Evolutionary conservation across 2,329 filamentous ascomycete genomes (phyloP).

Genomic region (Epichloe hybrida): DNA sequence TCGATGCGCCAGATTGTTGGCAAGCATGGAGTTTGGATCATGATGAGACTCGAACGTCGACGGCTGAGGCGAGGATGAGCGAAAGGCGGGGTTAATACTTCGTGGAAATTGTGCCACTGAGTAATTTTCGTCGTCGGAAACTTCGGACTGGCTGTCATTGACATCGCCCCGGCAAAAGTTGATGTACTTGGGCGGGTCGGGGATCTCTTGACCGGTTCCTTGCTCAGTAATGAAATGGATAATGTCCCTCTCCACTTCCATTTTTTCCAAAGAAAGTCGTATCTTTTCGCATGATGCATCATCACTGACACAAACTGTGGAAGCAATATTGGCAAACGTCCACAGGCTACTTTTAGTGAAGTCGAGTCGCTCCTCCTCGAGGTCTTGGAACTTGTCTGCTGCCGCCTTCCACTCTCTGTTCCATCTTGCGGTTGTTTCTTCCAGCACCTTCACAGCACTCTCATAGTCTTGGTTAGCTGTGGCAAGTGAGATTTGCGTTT

Average conservation of each 20-base stretch:
- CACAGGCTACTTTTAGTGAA: slow-evolving; percentile 96
- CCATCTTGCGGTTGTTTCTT: slow-evolving; percentile 92
- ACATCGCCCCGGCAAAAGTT: slow-evolving; percentile 91
- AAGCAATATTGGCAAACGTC: slow-evolving; percentile 95
- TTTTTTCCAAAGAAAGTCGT: slow-evolving; percentile 79
- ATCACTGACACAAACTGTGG: slow-evolving; percentile 94
- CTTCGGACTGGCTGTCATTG: slow-evolving; percentile 67
- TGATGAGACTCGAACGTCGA: slow-evolving; percentile 88
- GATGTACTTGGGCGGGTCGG: slow-evolving; percentile 93
- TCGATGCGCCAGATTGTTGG: slow-evolving; percentile 52
- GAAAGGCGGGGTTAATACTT: slow-evolving; percentile 88
- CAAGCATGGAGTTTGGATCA: slow-evolving; percentile 64
- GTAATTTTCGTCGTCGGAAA: slow-evolving; percentile 77
- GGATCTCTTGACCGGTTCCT: slow-evolving; percentile 94
- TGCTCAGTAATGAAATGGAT: slow-evolving; percentile 71
- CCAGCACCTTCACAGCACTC: slow-evolving; percentile 76
- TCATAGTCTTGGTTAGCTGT: slow-evolving; percentile 90
- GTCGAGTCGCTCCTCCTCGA: slow-evolving; percentile 92
- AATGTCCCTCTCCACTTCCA: slow-evolving; percentile 96
- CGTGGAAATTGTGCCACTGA: slow-evolving; percentile 92
- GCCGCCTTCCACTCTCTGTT: slow-evolving; percentile 97
- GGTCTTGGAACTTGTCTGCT: slow-evolving; percentile 96
- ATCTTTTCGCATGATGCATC: slow-evolving; percentile 96
- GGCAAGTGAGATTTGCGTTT: slow-evolving; percentile 92
- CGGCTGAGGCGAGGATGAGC: slow-evolving; percentile 90